Evolutionary conservation across 1,284 basidiomycete genomes (phyloP).

Genomic region (Trichosporon asahii): DNA sequence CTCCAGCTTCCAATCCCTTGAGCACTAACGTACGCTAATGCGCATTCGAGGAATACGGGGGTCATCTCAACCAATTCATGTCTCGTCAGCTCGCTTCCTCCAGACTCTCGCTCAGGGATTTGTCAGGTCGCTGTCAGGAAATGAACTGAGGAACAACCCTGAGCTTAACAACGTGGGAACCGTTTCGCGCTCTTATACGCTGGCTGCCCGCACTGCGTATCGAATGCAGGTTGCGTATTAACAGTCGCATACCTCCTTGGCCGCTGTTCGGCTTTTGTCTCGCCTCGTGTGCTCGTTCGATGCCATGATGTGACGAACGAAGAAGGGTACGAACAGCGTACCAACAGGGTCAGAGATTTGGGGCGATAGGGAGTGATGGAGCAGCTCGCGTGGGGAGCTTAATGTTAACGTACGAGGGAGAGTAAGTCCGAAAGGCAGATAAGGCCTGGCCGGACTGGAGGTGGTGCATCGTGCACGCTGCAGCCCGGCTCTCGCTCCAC

Average conservation of each 20-base stretch:
- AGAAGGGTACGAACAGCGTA: neutral
- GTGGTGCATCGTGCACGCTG: neutral
- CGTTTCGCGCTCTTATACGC: neutral
- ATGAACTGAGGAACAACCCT: slow-evolving; percentile 3
- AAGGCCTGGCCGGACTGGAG: neutral
- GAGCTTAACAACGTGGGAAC: slow-evolving; percentile 3
- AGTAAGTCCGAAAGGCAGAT: neutral
- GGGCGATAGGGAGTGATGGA: neutral
- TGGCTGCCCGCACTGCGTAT: neutral
- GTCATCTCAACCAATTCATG: neutral
- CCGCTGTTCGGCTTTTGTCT: neutral
- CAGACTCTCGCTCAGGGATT: neutral
- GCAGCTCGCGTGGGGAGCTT: neutral
- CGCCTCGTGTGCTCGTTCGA: neutral
- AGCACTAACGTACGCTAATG: neutral
- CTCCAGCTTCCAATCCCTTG: neutral
- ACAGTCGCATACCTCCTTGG: neutral
- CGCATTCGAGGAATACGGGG: neutral
- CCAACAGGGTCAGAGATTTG: neutral
- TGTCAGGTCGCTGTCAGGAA: neutral
- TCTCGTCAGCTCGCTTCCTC: slow-evolving; percentile 1
- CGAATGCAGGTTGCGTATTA: neutral
- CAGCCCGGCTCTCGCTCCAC: too few relatives aligned
- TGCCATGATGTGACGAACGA: neutral
- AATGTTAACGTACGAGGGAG: neutral